Evolutionary conservation across 768 basidiomycete species (phyloP).

Genomic region (Saitozyma sp.): DNA sequence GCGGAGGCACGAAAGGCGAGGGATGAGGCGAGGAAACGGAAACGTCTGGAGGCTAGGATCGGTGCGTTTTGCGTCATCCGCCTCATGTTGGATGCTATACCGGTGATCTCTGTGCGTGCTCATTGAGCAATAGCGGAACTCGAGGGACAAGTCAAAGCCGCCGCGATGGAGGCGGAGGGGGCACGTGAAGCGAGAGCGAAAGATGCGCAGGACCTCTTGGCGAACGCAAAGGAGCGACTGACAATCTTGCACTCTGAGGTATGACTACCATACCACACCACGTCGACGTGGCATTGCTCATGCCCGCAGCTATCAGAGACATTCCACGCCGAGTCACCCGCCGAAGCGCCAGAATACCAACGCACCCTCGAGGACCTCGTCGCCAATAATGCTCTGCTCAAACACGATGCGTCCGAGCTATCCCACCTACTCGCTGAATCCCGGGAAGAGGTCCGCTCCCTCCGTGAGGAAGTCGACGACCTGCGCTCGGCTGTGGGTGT

Average conservation of each 20-base stretch:
- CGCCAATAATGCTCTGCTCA: constrained; percentile 76
- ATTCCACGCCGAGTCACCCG: constrained; percentile 28
- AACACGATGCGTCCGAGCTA: constrained; percentile 77
- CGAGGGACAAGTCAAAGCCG: constrained; percentile 33
- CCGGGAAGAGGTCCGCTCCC: constrained; percentile 68
- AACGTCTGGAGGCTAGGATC: constrained; percentile 41
- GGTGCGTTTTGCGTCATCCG: constrained; percentile 17
- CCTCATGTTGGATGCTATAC: neutral
- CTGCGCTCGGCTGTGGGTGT: constrained; percentile 58
- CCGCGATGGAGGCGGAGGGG: constrained; percentile 36
- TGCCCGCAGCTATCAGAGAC: constrained; percentile 33
- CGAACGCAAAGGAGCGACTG: constrained; percentile 44
- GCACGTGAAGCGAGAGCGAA: constrained; percentile 41
- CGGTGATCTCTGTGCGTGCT: neutral
- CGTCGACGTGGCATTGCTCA: neutral
- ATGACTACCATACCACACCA: constrained; percentile 2
- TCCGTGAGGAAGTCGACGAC: constrained; percentile 77
- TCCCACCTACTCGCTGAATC: constrained; percentile 71
- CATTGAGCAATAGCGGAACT: constrained; percentile 28
- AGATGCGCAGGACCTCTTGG: constrained; percentile 43
- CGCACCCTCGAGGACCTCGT: constrained; percentile 79
- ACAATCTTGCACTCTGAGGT: constrained; percentile 40
- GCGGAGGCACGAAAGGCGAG: constrained; percentile 32
- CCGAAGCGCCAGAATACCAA: constrained; percentile 44
- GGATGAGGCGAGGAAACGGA: constrained; percentile 37